Evolutionary conservation across 2,329 filamentous ascomycete species (phyloP).

Genomic region (Phaeoacremonium minimum): DNA sequence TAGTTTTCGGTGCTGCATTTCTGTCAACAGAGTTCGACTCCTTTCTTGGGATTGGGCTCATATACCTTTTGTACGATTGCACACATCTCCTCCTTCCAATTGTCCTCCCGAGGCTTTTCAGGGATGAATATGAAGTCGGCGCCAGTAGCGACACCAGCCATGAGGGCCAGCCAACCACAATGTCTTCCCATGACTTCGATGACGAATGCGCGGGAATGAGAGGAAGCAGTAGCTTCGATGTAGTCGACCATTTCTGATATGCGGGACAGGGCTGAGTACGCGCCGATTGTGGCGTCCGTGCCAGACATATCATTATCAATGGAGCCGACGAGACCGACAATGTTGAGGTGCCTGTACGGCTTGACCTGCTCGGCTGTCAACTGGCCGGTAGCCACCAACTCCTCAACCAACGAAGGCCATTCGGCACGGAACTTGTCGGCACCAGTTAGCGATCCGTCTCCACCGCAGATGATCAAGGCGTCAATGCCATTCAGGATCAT

Average conservation of each 20-base stretch:
- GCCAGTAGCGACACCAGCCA: slow-evolving; percentile 91
- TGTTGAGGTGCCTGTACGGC: slow-evolving; percentile 84
- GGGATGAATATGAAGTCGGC: slow-evolving; percentile 97
- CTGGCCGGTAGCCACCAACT: slow-evolving; percentile 72
- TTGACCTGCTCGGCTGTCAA: slow-evolving; percentile 67
- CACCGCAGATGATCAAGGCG: slow-evolving; percentile 92
- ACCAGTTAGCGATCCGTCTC: slow-evolving; percentile 92
- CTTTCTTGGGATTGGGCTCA: too few relatives aligned
- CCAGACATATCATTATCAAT: slow-evolving; percentile 98
- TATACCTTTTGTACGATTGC: slow-evolving; percentile 66
- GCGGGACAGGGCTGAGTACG: slow-evolving; percentile 86
- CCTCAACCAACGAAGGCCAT: slow-evolving; percentile 83
- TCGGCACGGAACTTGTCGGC: slow-evolving; percentile 90
- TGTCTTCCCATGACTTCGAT: slow-evolving; percentile 98
- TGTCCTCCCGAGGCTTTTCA: slow-evolving; percentile 80
- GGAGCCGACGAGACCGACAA: slow-evolving; percentile 91
- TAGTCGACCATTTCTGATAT: slow-evolving; percentile 97
- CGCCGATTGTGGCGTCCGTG: slow-evolving; percentile 95
- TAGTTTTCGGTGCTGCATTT: slow-evolving; percentile 73
- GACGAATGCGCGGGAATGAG: slow-evolving; percentile 93
- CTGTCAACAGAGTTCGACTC: too few relatives aligned
- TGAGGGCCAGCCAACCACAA: slow-evolving; percentile 95
- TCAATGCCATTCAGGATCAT: slow-evolving; percentile 91
- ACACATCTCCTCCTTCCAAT: slow-evolving; percentile 90
- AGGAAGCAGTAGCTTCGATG: slow-evolving; percentile 91